Percentiles rank a stretch among this genome's conserved stretches.
Conservation (phyloP, 225 moss, liverwort and hornwort species). For the Bryum argenteum region DNA sequence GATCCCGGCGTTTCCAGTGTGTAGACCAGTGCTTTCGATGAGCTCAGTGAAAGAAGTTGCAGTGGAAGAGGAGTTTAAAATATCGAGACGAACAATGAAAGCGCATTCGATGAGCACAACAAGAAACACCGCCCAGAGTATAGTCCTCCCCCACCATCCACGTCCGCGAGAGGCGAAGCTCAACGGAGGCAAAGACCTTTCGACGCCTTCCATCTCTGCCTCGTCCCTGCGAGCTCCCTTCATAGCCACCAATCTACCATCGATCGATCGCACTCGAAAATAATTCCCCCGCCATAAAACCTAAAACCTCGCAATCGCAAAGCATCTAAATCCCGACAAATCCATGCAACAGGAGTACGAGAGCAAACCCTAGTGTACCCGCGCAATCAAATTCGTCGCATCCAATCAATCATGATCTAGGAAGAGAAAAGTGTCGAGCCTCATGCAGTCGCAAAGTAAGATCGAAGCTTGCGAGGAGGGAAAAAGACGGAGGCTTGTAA, state of each 20-base stretch:
- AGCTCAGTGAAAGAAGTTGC: conserved; percentile 13
- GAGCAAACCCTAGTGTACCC: background rate
- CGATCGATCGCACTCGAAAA: background rate
- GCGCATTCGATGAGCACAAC: conserved; percentile 68
- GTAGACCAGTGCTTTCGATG: background rate
- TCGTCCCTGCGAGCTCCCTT: conserved; percentile 53
- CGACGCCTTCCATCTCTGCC: conserved; percentile 40
- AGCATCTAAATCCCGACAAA: background rate
- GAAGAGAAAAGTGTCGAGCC: background rate
- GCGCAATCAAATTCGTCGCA: background rate
- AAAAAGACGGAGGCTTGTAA: background rate
- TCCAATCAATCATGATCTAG: background rate
- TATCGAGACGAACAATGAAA: conserved; percentile 68
- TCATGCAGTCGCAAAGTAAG: background rate
- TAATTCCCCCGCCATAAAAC: background rate
- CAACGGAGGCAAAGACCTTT: conserved; percentile 33
- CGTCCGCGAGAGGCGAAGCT: conserved; percentile 27
- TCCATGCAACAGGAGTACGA: background rate
- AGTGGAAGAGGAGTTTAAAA: conserved; percentile 46
- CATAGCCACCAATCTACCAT: conserved; percentile 25
- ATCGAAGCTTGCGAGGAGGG: background rate
- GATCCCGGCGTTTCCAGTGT: background rate
- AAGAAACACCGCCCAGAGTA: conserved; percentile 56
- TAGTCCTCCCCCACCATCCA: conserved; percentile 61
- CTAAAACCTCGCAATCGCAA: background rate